phyloP scores from a whole-genome alignment of 1,284 basidiomycete genomes.

The Boletus mariae region DNA sequence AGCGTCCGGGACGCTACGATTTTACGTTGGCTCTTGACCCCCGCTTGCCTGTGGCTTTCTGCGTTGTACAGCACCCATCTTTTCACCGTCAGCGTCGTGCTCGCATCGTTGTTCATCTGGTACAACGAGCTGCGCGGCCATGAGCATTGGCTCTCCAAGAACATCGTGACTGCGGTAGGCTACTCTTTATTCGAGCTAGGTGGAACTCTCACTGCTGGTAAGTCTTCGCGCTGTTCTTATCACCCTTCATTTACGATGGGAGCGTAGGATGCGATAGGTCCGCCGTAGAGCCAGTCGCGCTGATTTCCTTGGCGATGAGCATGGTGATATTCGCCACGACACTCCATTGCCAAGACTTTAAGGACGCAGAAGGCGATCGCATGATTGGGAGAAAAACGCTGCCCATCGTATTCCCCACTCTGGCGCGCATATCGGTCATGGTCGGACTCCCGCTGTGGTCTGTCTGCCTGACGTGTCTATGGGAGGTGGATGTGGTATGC shows the following conservation, averaged over 20 bases:
- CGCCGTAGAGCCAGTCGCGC: slow-evolving; percentile 23
- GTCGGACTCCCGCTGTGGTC: slow-evolving; percentile 31
- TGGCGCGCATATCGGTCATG: slow-evolving; percentile 30
- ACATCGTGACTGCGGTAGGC: slow-evolving; percentile 32
- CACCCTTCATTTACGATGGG: neutral
- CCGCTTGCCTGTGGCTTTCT: slow-evolving; percentile 34
- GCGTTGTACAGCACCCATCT: slow-evolving; percentile 31
- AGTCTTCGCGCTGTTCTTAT: neutral
- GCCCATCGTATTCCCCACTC: slow-evolving; percentile 34
- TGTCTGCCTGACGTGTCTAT: slow-evolving; percentile 26
- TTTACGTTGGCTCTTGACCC: slow-evolving; percentile 39
- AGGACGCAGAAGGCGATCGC: slow-evolving; percentile 37
- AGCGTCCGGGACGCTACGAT: slow-evolving; percentile 30
- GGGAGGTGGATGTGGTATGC: slow-evolving; percentile 25
- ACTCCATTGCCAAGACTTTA: slow-evolving; percentile 41
- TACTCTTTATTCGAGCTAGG: slow-evolving; percentile 34
- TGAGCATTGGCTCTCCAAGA: slow-evolving; percentile 34
- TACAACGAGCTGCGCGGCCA: slow-evolving; percentile 38
- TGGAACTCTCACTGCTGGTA: slow-evolving; percentile 31
- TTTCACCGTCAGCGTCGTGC: slow-evolving; percentile 32
- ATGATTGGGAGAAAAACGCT: slow-evolving; percentile 35
- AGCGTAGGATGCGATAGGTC: slow-evolving; percentile 25
- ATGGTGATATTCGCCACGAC: slow-evolving; percentile 34
- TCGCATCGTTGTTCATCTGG: slow-evolving; percentile 29
- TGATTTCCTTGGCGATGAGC: slow-evolving; percentile 26